Evolutionary conservation across 2,329 filamentous ascomycete species (phyloP).

Genomic region (Pseudogymnoascus sp.): DNA sequence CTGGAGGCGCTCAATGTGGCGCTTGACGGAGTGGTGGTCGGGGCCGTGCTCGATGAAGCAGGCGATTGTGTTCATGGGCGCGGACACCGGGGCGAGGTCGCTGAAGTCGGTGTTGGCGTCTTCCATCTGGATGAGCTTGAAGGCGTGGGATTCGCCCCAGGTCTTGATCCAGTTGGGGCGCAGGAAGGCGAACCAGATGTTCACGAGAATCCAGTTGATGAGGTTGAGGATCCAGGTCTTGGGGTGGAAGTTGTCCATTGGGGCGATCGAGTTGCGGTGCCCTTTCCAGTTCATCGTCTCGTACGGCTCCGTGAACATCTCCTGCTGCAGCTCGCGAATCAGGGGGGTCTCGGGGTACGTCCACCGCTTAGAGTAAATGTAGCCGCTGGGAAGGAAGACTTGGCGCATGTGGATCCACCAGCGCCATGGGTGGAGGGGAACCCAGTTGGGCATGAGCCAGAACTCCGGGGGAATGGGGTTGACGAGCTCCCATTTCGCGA

Average conservation of each 20-base stretch:
- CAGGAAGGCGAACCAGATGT: slow-evolving; percentile 72
- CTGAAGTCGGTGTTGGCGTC: slow-evolving; percentile 87
- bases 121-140: slow-evolving; percentile 79
- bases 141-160: slow-evolving; percentile 71
- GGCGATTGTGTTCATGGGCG: slow-evolving; percentile 77
- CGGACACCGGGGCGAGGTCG: slow-evolving; percentile 80
- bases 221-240: slow-evolving; percentile 77
- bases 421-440: slow-evolving; percentile 80
- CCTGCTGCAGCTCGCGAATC: slow-evolving; percentile 63
- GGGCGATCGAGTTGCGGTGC: slow-evolving; percentile 74
- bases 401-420: slow-evolving; percentile 99
- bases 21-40: slow-evolving; percentile 56
- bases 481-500: slow-evolving; percentile 83
- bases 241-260: slow-evolving; percentile 82
- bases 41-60: slow-evolving; percentile 82
- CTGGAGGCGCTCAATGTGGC: slow-evolving; percentile 71
- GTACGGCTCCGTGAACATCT: slow-evolving; percentile 74
- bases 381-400: slow-evolving; percentile 91
- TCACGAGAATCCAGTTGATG: slow-evolving; percentile 69
- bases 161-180: slow-evolving; percentile 56
- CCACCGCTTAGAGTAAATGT: slow-evolving; percentile 78
- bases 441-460: slow-evolving; percentile 88
- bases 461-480: slow-evolving; percentile 91
- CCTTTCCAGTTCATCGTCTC: slow-evolving; percentile 54
- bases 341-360: slow-evolving; percentile 66